Conservation (phyloP, 1,284 basidiomycete species). For the Leccinum pseudoinsigne region DNA sequence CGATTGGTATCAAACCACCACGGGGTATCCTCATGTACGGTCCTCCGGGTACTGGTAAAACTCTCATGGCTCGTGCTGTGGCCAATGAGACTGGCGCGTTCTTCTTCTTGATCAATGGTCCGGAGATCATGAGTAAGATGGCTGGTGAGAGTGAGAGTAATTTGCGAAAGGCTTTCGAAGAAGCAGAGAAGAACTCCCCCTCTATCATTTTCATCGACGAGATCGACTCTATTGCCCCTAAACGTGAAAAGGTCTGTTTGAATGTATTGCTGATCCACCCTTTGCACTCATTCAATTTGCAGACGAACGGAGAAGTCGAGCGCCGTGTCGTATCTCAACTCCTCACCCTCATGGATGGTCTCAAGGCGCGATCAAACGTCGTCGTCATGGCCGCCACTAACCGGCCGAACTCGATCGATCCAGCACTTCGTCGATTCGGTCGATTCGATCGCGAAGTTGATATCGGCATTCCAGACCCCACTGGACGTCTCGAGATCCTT, state of each 20-base stretch:
- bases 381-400: conserved; percentile 99
- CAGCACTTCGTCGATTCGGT: conserved; percentile 96
- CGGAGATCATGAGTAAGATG: conserved; percentile 99
- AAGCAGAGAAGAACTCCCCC: conserved; percentile 99
- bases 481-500: conserved; percentile 96
- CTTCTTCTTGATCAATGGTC: conserved; percentile 99
- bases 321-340: conserved; percentile 98
- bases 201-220: conserved; percentile 99
- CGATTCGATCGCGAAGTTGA: conserved; percentile 99
- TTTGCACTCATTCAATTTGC: conserved; percentile 18
- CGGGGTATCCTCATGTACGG: conserved; percentile 97
- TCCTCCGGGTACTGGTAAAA: conserved; percentile 97
- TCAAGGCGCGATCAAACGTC: conserved; percentile 98
- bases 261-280: neutral
- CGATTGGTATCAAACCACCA: conserved; percentile 99
- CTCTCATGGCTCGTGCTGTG: conserved; percentile 98
- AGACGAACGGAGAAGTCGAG: conserved; percentile 99
- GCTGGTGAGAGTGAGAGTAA: conserved; percentile 98
- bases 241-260: conserved; percentile 86
- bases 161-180: conserved; percentile 96
- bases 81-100: conserved; percentile 99
- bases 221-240: conserved; percentile 98
- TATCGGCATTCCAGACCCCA: conserved; percentile 98
- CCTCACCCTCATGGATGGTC: conserved; percentile 97
- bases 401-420: conserved; percentile 98